Conservation (phyloP, 1,284 basidiomycete species). For the Gastroboletus turbinatus region DNA sequence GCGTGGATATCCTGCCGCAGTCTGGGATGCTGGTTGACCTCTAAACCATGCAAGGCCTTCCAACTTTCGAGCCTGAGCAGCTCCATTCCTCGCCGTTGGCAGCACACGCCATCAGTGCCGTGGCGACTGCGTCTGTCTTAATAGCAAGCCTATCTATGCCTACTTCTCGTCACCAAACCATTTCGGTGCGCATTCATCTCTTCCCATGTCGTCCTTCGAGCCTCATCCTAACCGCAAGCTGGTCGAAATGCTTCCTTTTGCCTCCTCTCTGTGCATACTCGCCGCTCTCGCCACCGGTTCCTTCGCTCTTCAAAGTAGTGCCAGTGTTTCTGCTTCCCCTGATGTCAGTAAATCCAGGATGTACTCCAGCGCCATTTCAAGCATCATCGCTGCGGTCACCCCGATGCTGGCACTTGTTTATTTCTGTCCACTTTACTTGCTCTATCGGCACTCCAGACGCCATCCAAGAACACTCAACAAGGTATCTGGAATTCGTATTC, state of each 20-base stretch:
- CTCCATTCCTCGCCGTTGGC: conserved; percentile 29
- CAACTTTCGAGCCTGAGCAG: conserved; percentile 30
- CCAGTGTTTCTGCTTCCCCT: conserved; percentile 13
- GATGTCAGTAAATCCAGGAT: conserved; percentile 33
- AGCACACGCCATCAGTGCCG: conserved; percentile 33
- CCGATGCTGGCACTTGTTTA: conserved; percentile 49
- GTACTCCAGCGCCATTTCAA: conserved; percentile 40
- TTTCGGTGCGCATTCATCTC: conserved; percentile 30
- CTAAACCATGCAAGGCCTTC: conserved; percentile 34
- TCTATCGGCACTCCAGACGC: conserved; percentile 43
- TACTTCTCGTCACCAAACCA: conserved; percentile 23
- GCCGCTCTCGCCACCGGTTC: conserved; percentile 36
- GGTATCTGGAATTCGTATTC: conserved; percentile 42
- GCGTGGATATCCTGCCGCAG: conserved; percentile 23
- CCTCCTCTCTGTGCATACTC: conserved; percentile 34
- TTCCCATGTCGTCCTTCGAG: conserved; percentile 13
- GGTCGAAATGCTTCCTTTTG: conserved; percentile 39
- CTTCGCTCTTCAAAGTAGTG: conserved; percentile 28
- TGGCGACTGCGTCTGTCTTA: conserved; percentile 33
- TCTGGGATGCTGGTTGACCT: conserved; percentile 23
- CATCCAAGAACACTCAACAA: conserved; percentile 51
- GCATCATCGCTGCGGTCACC: conserved; percentile 45
- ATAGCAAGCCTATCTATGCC: conserved; percentile 33
- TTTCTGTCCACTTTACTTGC: conserved; percentile 46
- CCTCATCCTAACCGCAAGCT: conserved; percentile 29